These are phyloP conservation scores for Blastomyces emzantsi DNA, from an alignment of 2,329 filamentous ascomycete species.

Conservation along the genomic window DNA sequence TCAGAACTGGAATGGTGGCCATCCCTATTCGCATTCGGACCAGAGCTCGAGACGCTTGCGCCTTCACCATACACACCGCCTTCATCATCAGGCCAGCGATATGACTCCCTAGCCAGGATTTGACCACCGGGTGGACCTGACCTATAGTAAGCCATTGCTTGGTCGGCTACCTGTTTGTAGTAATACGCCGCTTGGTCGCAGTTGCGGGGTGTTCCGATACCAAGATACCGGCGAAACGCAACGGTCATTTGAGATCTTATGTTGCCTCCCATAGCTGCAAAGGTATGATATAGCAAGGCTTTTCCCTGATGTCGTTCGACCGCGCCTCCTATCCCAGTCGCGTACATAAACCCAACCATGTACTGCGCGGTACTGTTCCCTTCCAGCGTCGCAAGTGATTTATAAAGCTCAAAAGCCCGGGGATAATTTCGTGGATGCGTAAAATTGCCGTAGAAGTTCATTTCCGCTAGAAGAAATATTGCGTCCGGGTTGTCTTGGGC, in stretches of 20 bases:
- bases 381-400: constrained; percentile 61
- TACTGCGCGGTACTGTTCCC: constrained; percentile 91
- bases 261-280: constrained; percentile 77
- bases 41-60: constrained; percentile 81
- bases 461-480: constrained; percentile 77
- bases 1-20: constrained; percentile 70
- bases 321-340: constrained; percentile 75
- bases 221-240: constrained; percentile 73
- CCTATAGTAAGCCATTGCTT: constrained; percentile 77
- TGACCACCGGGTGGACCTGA: constrained; percentile 86
- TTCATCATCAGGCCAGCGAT: constrained; percentile 77
- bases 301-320: constrained; percentile 83
- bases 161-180: constrained; percentile 90
- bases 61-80: constrained; percentile 95
- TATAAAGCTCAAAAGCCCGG: constrained; percentile 71
- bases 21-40: constrained; percentile 66
- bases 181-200: constrained; percentile 79
- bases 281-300: constrained; percentile 86
- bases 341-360: constrained; percentile 94
- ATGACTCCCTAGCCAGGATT: constrained; percentile 65
- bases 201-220: constrained; percentile 74
- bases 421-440: constrained; percentile 74
- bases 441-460: constrained; percentile 96
- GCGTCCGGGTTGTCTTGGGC: constrained; percentile 59
- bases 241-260: constrained; percentile 88